A percentile compares a stretch with the other conserved stretches of the same genome.
Conservation (phyloP, 768 basidiomycete genomes). For the Botryobasidium botryosum region DNA sequence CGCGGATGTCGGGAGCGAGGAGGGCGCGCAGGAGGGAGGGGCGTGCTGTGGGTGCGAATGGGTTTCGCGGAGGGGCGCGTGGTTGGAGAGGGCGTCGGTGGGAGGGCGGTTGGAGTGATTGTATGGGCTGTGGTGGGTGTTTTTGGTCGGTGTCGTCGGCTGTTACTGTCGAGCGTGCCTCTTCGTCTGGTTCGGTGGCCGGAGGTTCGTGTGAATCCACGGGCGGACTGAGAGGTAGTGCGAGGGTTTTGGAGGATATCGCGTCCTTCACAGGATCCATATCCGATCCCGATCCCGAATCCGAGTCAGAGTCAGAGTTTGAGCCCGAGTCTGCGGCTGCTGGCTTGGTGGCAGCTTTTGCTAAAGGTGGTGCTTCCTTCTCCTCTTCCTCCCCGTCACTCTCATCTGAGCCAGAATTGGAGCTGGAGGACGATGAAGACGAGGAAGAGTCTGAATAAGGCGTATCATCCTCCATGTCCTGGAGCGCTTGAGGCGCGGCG, state of each 20-base stretch:
- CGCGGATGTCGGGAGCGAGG: constrained; percentile 66
- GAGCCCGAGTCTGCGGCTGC: no score
- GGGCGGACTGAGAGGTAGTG: background rate
- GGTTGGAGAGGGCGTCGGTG: constrained; percentile 3
- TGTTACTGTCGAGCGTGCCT: constrained; percentile 4
- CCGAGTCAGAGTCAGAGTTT: constrained; percentile 16
- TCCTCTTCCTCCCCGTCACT: constrained; percentile 7
- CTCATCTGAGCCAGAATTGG: background rate
- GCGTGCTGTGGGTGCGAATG: constrained; percentile 36
- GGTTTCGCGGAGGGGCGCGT: constrained; percentile 23
- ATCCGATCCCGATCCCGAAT: constrained; percentile 15
- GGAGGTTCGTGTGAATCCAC: background rate
- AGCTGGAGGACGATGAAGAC: background rate
- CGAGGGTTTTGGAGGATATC: constrained; percentile 15
- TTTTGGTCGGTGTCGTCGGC: constrained; percentile 15
- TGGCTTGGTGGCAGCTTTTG: no score
- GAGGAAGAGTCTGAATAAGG: background rate
- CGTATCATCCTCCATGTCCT: no score
- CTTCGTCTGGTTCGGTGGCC: background rate
- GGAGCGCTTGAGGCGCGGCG: no score
- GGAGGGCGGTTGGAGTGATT: constrained; percentile 21
- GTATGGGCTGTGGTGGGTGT: constrained; percentile 32
- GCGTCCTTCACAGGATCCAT: constrained; percentile 18
- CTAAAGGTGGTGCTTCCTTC: background rate
- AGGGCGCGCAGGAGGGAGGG: constrained; percentile 70